Base-by-base conservation (phyloP, 202 grass and related monocot genomes). In the Dendrocalamus latiflorus region DNA sequence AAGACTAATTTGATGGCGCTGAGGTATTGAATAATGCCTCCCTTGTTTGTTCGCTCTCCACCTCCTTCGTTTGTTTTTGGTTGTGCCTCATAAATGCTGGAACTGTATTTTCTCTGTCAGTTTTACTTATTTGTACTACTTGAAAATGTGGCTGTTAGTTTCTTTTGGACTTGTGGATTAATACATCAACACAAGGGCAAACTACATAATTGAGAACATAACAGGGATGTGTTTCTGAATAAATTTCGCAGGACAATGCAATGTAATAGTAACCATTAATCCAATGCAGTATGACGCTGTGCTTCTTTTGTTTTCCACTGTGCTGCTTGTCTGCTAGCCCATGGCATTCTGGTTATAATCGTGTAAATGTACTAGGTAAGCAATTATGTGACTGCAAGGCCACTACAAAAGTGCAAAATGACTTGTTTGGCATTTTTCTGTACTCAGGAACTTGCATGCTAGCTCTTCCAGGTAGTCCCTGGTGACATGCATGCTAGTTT, bases 401-500 rank as follows among this genome's bases (percentile, higher is more conserved):
- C 16, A 76, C 18, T 33, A 17, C 42, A 65, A 48, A 43, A 50
- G 13, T 78, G 28, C 41, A 69, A 82, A 63, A 70, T 78, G 13
- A 38, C 39, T 30, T 86, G 44, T 38, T 51, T 73, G 17, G 11
- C 49, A 4, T 59, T 67, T 71, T 45, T 57, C 16, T 58, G 45
- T 34, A 65, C 33, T 1, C 57, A 72, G 67, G 58, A 72, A 71
- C 34, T 37, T 72, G 36, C 28, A 62, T 39, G 34, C 44, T 54
- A 43, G 6, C 6, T 64, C 21, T 63, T 65, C 57, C 12, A 73
- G 18, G 16, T 78, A 63, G 22, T 70, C 30, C 69, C 44, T 44
- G 73, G 37, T 84, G 55, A 71, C 33, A n/a, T 77, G 54, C 65
- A 10, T 36, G 9, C 55, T 76, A 64, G 30, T 74, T 53, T n/a